Percentiles rank a stretch among this genome's conserved stretches.
Evolutionary conservation across 768 basidiomycete genomes (phyloP).

Genomic region (Mycena rebaudengoi): DNA sequence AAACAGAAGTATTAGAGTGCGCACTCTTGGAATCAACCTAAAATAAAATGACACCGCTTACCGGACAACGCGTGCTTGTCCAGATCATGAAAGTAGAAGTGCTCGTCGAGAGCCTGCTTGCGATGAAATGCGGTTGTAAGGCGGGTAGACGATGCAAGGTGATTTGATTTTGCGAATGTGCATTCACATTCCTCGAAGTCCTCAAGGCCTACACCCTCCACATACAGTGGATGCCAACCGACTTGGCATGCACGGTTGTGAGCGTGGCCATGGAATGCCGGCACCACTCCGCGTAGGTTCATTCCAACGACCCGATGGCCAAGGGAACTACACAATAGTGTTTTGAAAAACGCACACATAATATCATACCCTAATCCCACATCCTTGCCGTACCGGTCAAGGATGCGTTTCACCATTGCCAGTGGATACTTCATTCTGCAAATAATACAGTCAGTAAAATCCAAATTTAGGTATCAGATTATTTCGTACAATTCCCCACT

Average conservation of each 20-base stretch:
- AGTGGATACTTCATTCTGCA: slow-evolving; percentile 38
- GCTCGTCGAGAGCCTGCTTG: slow-evolving; percentile 30
- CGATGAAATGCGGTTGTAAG: slow-evolving; percentile 31
- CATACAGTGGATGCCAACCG: slow-evolving; percentile 29
- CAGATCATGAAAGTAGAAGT: no score
- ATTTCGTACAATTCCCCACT: slow-evolving; percentile 36
- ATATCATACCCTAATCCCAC: slow-evolving; percentile 37
- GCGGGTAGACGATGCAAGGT: slow-evolving; percentile 30
- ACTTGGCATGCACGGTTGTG: slow-evolving; percentile 38
- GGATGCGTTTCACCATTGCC: slow-evolving; percentile 27
- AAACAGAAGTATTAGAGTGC: no score
- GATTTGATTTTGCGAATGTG: slow-evolving; percentile 37
- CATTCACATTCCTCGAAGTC: slow-evolving; percentile 32
- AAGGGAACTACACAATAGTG: slow-evolving; percentile 26
- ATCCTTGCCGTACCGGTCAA: slow-evolving; percentile 21
- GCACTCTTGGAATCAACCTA: no score
- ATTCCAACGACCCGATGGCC: slow-evolving; percentile 14
- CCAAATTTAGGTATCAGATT: background rate
- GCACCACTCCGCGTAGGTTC: slow-evolving; percentile 20
- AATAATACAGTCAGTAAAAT: background rate
- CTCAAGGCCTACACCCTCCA: no score
- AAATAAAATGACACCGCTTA: no score
- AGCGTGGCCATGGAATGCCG: slow-evolving; percentile 31
- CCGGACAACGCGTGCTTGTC: no score
- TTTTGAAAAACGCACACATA: slow-evolving; percentile 35